Evolutionary conservation across 768 basidiomycete genomes (phyloP).

Genomic region (Hemileccinum impolitum): DNA sequence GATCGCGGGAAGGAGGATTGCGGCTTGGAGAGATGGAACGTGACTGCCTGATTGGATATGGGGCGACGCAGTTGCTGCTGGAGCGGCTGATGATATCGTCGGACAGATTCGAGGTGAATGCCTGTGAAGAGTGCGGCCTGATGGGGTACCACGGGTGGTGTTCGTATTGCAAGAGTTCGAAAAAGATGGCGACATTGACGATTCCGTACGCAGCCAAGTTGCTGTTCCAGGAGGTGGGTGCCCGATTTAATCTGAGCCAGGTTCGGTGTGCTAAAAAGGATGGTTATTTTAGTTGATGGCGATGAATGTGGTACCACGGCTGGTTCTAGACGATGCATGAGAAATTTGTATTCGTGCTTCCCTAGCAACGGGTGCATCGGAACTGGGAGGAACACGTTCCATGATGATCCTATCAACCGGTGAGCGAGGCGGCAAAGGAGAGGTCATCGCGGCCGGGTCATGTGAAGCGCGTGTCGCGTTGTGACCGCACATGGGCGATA

Average conservation of each 20-base stretch:
- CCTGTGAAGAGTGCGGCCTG: constrained; percentile 90
- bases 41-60: constrained; percentile 96
- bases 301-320: constrained; percentile 92
- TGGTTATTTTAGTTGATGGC: constrained; percentile 71
- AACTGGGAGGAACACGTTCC: neutral
- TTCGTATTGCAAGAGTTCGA: constrained; percentile 96
- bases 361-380: constrained; percentile 9
- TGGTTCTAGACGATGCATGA: constrained; percentile 80
- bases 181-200: constrained; percentile 91
- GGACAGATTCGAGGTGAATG: constrained; percentile 96
- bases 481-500: neutral
- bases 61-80: constrained; percentile 94
- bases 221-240: constrained; percentile 79
- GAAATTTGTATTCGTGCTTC: neutral
- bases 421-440: neutral
- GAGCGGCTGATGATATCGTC: constrained; percentile 99
- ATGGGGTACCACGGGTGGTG: constrained; percentile 97
- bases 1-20: constrained; percentile 94
- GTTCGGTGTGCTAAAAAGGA: constrained; percentile 4
- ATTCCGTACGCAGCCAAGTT: constrained; percentile 96
- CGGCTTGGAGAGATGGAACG: constrained; percentile 99
- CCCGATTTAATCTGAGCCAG: neutral
- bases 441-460: constrained; percentile 5
- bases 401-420: neutral
- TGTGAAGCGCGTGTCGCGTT: constrained; percentile 8